Percentiles rank a stretch among this genome's conserved stretches.
phyloP scores from a whole-genome alignment of 768 basidiomycete genomes.

The Phlebiopsis gigantea region DNA sequence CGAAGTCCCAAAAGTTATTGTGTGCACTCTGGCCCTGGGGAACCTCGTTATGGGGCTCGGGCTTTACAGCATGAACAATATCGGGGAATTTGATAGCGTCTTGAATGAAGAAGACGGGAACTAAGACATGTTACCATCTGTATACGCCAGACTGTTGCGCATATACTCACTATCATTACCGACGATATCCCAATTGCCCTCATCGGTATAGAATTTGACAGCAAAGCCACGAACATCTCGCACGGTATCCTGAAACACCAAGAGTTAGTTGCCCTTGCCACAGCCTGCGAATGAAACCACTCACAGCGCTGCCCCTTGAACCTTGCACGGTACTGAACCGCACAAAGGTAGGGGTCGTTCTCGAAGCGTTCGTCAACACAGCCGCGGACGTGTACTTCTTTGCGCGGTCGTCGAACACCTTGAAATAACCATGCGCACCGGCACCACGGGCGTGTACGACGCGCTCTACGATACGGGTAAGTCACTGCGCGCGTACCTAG shows the following conservation, averaged over 20 bases:
- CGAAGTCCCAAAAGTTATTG: conserved; percentile 89
- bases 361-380: conserved; percentile 61
- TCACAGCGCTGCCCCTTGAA: conserved; percentile 73
- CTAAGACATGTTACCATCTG: neutral
- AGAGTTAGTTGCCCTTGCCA: neutral
- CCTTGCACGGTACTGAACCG: conserved; percentile 88
- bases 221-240: conserved; percentile 89
- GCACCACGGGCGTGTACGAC: conserved; percentile 66
- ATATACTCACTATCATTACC: conserved; percentile 55
- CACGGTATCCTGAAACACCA: conserved; percentile 50
- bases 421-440: conserved; percentile 82
- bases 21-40: conserved; percentile 66
- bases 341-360: conserved; percentile 72
- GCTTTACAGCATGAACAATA: conserved; percentile 78
- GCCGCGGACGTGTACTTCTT: conserved; percentile 66
- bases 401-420: conserved; percentile 60
- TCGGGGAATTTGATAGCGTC: conserved; percentile 85
- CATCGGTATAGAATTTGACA: conserved; percentile 73
- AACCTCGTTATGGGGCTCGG: conserved; percentile 81
- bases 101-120: conserved; percentile 80
- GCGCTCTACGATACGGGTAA: conserved; percentile 47
- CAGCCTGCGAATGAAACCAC: conserved; percentile 17
- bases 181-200: conserved; percentile 87
- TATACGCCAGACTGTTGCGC: neutral
- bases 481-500: neutral